Conservation (phyloP, 2,329 filamentous ascomycete genomes). For the Clarireedia hainanense region DNA sequence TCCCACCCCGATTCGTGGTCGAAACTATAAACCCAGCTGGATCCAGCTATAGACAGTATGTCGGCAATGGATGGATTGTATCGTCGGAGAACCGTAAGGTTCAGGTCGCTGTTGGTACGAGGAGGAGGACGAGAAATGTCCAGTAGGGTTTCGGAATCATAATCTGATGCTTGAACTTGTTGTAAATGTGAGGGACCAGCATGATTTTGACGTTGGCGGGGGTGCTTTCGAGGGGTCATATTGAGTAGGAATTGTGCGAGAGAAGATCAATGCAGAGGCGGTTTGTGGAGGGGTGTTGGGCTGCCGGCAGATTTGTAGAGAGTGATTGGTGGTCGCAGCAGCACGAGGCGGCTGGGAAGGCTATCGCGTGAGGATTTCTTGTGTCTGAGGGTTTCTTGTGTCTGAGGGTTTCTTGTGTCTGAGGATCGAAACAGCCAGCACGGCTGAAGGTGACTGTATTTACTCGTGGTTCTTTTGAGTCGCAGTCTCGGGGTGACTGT, state of each 20-base stretch:
- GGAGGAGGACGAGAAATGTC: constrained; percentile 30
- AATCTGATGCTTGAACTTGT: constrained; percentile 42
- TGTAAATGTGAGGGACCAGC: constrained; percentile 25
- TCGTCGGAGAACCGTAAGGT: constrained; percentile 73
- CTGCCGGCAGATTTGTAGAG: not conserved
- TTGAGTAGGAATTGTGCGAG: not conserved
- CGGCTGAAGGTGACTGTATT: no score
- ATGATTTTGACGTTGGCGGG: constrained; percentile 28
- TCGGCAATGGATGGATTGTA: constrained; percentile 67
- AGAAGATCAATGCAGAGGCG: no score
- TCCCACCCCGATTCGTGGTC: constrained; percentile 66
- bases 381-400: no score
- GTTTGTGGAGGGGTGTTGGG: not conserved
- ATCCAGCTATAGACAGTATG: constrained; percentile 75
- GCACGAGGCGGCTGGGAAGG: no score
- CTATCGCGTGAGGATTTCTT: no score
- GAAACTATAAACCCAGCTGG: constrained; percentile 81
- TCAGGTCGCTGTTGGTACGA: constrained; percentile 75
- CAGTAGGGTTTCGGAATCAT: constrained; percentile 39
- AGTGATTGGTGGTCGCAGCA: no score
- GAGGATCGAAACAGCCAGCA: no score
- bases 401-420: no score
- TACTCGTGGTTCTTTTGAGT: no score
- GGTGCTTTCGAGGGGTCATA: constrained; percentile 33
- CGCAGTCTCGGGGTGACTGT: no score